Evolutionary conservation across 2,329 filamentous ascomycete genomes (phyloP).

Genomic region (Meredithiella fracta): DNA sequence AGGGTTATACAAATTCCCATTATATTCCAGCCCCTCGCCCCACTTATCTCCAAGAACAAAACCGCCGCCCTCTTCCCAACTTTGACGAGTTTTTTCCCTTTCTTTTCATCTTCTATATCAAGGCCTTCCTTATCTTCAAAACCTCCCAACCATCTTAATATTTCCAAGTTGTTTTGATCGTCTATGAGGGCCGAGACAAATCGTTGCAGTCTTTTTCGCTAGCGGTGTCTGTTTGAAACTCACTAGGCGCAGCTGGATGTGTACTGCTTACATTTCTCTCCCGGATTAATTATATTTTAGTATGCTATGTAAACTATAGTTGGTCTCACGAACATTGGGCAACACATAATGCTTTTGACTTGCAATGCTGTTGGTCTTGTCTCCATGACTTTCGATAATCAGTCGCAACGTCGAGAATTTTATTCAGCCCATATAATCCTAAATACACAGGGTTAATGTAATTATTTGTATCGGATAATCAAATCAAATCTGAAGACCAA

Average conservation of each 20-base stretch:
- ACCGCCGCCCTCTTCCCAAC: not conserved
- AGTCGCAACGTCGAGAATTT: too few relatives aligned
- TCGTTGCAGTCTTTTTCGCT: slow-evolving; percentile 84
- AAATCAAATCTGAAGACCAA: too few relatives aligned
- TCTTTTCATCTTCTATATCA: slow-evolving; percentile 37
- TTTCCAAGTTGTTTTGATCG: slow-evolving; percentile 72
- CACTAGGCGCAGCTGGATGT: slow-evolving; percentile 95
- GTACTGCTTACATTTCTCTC: slow-evolving; percentile 64
- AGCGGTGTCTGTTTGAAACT: slow-evolving; percentile 63
- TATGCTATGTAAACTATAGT: too few relatives aligned
- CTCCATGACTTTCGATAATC: too few relatives aligned
- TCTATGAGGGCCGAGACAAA: slow-evolving; percentile 73
- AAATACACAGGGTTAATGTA: too few relatives aligned
- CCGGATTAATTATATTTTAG: not conserved
- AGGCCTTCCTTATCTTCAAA: slow-evolving; percentile 93
- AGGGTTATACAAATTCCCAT: not conserved
- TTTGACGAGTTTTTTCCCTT: slow-evolving; percentile 22
- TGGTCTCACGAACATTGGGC: too few relatives aligned
- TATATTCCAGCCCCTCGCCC: not conserved
- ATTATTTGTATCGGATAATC: too few relatives aligned
- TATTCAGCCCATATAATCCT: not conserved
- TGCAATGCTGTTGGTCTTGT: too few relatives aligned
- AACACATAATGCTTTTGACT: too few relatives aligned
- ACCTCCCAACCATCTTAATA: slow-evolving; percentile 33
- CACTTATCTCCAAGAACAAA: slow-evolving; percentile 9